Evolutionary conservation across 495 filamentous ascomycete species (phyloP), one percentile per base, ranked within the genome.

Genomic region (Penicillium coprophilum): DNA sequence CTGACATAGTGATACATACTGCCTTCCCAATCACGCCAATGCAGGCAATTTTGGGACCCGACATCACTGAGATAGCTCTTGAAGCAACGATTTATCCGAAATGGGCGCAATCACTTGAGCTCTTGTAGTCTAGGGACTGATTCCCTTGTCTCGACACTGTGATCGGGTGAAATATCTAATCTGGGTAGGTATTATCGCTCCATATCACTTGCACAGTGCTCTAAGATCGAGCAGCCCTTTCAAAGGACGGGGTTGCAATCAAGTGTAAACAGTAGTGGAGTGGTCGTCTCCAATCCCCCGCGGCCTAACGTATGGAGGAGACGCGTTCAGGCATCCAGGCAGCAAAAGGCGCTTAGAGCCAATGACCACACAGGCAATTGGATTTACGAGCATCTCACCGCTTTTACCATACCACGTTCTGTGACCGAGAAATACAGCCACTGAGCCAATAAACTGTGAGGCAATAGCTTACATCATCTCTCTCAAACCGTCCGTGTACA

Each of bases 21-120:
- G 93, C 85, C 76, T 92, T 91, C 47, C 93, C 92, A 63, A 98
- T 96, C 21, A 98, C 77, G 63, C 91, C 91, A 57, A 98, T 84
- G 70, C 92, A 96, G 64, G 91, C 91, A 69, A 98, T 93, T 41
- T 57, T 71, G 31, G 74, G 66, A 30, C 63, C 65, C 47, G 66
- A 50, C 71, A 73, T 74, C 43, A 20, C 67, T 28, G 21, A 28
- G 4, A 46, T 4, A 31, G 31, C 31, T 13, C 41, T 46, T 40
- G 34, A 28, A 17, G 11, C 20, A 5, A 36, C 38, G 43, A 31
- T 19, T 1, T 49, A 49, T 38, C n/a, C 17, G 45, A 28, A 20
- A 10, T 47, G 24, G 27, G 45, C 45, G 45, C 27, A 20, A 20
- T 13, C 30, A 31, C 10, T 12, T 47, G 17, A 30, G 45, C 45